These are phyloP conservation scores for Hibiscus trionum DNA, from an alignment of 345 rosid genomes.

Conservation along the genomic window DNA sequence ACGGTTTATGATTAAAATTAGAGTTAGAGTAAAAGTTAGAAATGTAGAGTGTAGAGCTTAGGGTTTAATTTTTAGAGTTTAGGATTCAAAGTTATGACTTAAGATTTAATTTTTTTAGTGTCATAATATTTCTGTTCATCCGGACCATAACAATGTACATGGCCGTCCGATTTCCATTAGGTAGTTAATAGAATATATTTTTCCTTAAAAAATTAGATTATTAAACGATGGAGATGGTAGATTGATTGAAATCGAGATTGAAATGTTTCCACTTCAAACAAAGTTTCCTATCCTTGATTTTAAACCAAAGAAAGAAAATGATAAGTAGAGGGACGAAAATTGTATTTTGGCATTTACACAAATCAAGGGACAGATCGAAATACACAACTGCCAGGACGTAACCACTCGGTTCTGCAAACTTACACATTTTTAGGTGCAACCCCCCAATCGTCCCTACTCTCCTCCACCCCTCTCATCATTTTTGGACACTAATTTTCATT, in stretches of 20 bases:
- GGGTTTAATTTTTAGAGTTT: too few relatives aligned
- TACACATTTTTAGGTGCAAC: conserved; percentile 2
- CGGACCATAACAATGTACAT: too few relatives aligned
- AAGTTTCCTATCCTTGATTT: not conserved
- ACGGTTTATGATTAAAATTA: too few relatives aligned
- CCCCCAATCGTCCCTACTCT: not conserved
- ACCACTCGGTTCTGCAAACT: not conserved
- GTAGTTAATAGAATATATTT: too few relatives aligned
- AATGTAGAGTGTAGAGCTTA: too few relatives aligned
- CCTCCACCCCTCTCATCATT: not conserved
- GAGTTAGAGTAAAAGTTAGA: too few relatives aligned
- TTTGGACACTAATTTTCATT: not conserved
- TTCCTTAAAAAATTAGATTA: too few relatives aligned
- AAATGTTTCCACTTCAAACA: not conserved
- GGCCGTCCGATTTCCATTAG: too few relatives aligned
- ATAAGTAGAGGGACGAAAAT: not conserved
- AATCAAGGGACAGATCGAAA: not conserved
- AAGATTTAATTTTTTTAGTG: too few relatives aligned
- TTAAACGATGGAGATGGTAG: too few relatives aligned
- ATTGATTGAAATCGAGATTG: not conserved
- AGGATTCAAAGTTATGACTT: too few relatives aligned
- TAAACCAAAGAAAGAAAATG: not conserved
- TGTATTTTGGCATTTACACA: not conserved
- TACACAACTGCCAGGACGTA: not conserved
- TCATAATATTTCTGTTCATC: too few relatives aligned